Base-by-base conservation (phyloP, 306 rosid genomes). In the Ormosia emarginata region DNA sequence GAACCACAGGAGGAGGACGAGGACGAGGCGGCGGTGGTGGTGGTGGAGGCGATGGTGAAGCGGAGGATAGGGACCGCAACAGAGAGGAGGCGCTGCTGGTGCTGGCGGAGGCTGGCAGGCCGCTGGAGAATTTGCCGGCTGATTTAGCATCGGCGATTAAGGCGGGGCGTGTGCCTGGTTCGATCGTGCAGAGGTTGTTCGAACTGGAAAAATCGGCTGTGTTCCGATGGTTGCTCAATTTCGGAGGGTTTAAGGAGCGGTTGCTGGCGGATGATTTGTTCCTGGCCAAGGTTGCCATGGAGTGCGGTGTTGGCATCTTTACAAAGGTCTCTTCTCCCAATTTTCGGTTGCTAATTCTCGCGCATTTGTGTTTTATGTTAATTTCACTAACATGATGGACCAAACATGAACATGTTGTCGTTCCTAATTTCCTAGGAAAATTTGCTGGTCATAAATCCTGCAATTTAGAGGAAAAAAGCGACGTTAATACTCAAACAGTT, bases 291-390 rank as follows among this genome's bases (percentile, higher is more conserved):
- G 97, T 95, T 81, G 99, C 86, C 44, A 93, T 95, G 6, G 99
- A 95, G 74, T 95, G 99, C n/a, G 97, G 97, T 18, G 97, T 95
- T 77, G 99, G 99, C 4, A 88, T 95, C 71, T 91, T 95, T 71
- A 95, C 99, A 1, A 95, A 95, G 98, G 99, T 93, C 47, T 6
- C 14, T 32, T 36, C 18, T 62, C n/a, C 7, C 8, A 18, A 7
- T 29, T 58, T 7, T 29, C 64, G 1, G 37, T 43, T 41, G 13
- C 52, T 64, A 50, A 50, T 53, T 66, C 24, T 17, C 17, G 17
- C 6, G 32, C 78, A 37, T 55, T 73, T 37, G 52, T 17, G 34
- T 6, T 56, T 8, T 8, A 15, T 40, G n/a, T 58, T 58, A 29
- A 13, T 33, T 62, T 32, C 33, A 5, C 68, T 62, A 33, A 13